Conservation (phyloP, 1,139 yeast species). For the Taiozyma sp. region DNA sequence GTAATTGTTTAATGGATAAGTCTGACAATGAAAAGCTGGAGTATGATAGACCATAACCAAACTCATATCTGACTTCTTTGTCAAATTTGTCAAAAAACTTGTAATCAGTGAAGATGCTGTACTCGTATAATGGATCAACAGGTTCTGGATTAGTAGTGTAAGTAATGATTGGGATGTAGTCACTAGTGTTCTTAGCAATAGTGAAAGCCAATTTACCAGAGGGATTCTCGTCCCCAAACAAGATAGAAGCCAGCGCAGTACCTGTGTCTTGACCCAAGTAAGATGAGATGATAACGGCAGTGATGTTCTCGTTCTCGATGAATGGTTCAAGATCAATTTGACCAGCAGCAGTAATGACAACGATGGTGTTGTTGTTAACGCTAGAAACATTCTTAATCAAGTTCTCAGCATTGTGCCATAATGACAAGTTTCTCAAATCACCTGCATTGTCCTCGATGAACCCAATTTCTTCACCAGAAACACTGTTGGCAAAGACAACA, state of each 20-base stretch:
- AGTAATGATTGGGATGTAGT: slow-evolving; percentile 40
- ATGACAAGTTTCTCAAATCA: slow-evolving; percentile 43
- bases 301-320: slow-evolving; percentile 51
- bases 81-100: slow-evolving; percentile 45
- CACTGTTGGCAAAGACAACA: slow-evolving; percentile 44
- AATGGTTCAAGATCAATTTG: slow-evolving; percentile 53
- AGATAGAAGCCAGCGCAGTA: slow-evolving; percentile 45
- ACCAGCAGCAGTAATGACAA: slow-evolving; percentile 52
- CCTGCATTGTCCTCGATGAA: slow-evolving; percentile 54
- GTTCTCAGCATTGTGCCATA: slow-evolving; percentile 57
- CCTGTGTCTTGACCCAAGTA: slow-evolving; percentile 42
- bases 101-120: slow-evolving; percentile 48
- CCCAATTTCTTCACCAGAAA: slow-evolving; percentile 53
- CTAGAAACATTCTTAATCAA: slow-evolving; percentile 43
- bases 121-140: slow-evolving; percentile 8
- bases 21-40: slow-evolving; percentile 35
- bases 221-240: slow-evolving; percentile 59
- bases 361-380: slow-evolving; percentile 46
- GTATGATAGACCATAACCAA: slow-evolving; percentile 58
- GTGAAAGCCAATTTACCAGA: slow-evolving; percentile 58
- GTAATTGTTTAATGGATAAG: slow-evolving; percentile 14
- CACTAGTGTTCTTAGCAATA: slow-evolving; percentile 41
- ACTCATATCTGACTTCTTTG: slow-evolving; percentile 45
- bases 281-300: slow-evolving; percentile 48
- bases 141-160: slow-evolving; percentile 3